Percentiles rank a stretch among this genome's conserved stretches.
phyloP scores from a whole-genome alignment of 345 rosid genomes.

The Camelina neglecta region DNA sequence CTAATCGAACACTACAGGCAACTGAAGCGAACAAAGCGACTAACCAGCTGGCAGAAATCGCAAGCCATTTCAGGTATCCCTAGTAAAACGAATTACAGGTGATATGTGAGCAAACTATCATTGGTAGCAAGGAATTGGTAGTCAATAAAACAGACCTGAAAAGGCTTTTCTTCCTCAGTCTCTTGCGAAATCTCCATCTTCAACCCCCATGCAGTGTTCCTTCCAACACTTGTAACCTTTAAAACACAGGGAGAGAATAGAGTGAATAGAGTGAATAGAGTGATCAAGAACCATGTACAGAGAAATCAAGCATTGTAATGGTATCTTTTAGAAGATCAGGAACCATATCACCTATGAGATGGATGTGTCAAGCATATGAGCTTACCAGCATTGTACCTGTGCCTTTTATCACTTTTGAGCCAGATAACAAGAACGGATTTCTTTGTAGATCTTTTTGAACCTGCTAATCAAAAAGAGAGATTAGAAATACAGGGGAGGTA shows the following conservation, averaged over 20 bases:
- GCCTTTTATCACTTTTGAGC: constrained; percentile 93
- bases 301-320: background rate
- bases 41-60: constrained; percentile 69
- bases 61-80: constrained; percentile 78
- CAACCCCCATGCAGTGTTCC: constrained; percentile 86
- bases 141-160: constrained; percentile 62
- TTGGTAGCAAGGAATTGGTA: constrained; percentile 11
- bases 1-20: constrained; percentile 63
- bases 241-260: constrained; percentile 2
- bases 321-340: too few species aligned
- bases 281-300: background rate
- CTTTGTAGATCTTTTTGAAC: constrained; percentile 63
- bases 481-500: constrained; percentile 37
- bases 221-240: constrained; percentile 96
- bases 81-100: constrained; percentile 37
- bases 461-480: constrained; percentile 47
- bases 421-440: constrained; percentile 79
- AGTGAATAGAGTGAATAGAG: background rate
- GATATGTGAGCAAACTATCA: constrained; percentile 13
- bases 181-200: constrained; percentile 78
- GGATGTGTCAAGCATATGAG: constrained; percentile 1
- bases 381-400: constrained; percentile 89
- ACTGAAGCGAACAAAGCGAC: constrained; percentile 65
- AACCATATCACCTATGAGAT: background rate
- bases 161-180: constrained; percentile 88